A percentile compares a stretch with the other conserved stretches of the same genome.
Evolutionary conservation across 352 stramenopile genomes (phyloP).

Genomic region (Phytophthora palmivora): DNA sequence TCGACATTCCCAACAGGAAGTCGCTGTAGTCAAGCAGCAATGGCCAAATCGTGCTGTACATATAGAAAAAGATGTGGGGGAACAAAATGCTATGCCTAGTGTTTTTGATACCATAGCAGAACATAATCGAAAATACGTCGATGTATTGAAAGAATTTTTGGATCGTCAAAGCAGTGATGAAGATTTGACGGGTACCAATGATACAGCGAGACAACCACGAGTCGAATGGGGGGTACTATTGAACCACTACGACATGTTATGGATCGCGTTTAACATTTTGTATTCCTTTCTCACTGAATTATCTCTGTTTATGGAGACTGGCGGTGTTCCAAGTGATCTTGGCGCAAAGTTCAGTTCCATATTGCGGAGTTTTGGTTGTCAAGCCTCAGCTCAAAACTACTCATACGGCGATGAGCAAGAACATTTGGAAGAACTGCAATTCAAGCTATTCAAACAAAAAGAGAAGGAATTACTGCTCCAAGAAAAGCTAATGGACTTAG

Average conservation of each 20-base stretch:
- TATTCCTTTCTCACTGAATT: slow-evolving; percentile 11
- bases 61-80: background rate
- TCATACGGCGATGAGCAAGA: background rate
- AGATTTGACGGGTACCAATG: background rate
- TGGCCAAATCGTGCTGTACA: background rate
- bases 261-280: slow-evolving; percentile 32
- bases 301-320: background rate
- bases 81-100: slow-evolving; percentile 8
- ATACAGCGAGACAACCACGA: background rate
- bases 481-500: slow-evolving; percentile 17
- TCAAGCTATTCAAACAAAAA: slow-evolving; percentile 33
- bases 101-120: slow-evolving; percentile 3
- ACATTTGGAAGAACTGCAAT: slow-evolving; percentile 2
- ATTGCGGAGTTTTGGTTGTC: slow-evolving; percentile 10
- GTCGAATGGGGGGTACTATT: slow-evolving; percentile 24
- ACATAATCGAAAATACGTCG: slow-evolving; percentile 28
- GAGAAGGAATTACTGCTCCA: slow-evolving; percentile 38
- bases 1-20: slow-evolving; percentile 19
- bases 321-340: too few relatives aligned
- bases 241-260: slow-evolving; percentile 36
- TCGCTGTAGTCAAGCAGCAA: slow-evolving; percentile 17
- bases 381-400: background rate
- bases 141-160: slow-evolving; percentile 20
- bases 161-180: background rate
- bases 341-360: background rate